Conservation (phyloP, 176 grass and related monocot species). For the Melocanna baccifera region DNA sequence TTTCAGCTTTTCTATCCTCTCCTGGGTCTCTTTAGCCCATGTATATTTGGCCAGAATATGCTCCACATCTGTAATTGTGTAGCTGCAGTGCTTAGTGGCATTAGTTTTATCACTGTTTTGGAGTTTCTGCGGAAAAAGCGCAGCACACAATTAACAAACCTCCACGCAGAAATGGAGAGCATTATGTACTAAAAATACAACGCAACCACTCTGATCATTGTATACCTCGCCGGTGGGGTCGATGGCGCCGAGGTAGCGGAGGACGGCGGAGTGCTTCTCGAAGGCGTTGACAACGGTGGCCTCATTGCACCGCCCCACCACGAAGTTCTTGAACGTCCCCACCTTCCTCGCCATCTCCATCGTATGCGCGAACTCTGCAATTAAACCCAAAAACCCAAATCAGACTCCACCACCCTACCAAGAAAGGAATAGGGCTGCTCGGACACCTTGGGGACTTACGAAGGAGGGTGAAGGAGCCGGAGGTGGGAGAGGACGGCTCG, state of each 20-base stretch:
- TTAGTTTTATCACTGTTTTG: conserved; percentile 65
- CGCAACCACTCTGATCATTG: neutral
- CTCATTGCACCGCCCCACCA: conserved; percentile 57
- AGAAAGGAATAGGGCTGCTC: neutral
- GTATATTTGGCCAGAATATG: conserved; percentile 83
- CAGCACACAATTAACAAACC: conserved; percentile 4
- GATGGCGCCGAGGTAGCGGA: conserved; percentile 70
- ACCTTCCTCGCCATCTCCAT: conserved; percentile 84
- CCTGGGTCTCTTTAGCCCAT: conserved; percentile 91
- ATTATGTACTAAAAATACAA: neutral
- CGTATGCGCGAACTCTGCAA: conserved; percentile 73
- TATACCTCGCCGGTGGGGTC: conserved; percentile 63
- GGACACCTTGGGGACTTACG: conserved; percentile 33
- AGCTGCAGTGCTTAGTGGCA: conserved; percentile 79
- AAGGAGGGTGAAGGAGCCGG: too few relatives aligned
- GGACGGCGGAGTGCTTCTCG: conserved; percentile 67
- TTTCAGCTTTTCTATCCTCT: conserved; percentile 71
- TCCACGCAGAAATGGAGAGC: neutral
- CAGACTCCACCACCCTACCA: neutral
- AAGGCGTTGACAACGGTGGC: conserved; percentile 55
- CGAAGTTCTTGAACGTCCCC: conserved; percentile 80
- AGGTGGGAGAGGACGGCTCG: neutral
- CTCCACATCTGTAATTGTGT: conserved; percentile 88
- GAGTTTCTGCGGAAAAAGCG: conserved; percentile 52
- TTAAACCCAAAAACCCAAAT: neutral